Conservation (phyloP, 164 flowering plant species). For the Macadamia tetraphylla region DNA sequence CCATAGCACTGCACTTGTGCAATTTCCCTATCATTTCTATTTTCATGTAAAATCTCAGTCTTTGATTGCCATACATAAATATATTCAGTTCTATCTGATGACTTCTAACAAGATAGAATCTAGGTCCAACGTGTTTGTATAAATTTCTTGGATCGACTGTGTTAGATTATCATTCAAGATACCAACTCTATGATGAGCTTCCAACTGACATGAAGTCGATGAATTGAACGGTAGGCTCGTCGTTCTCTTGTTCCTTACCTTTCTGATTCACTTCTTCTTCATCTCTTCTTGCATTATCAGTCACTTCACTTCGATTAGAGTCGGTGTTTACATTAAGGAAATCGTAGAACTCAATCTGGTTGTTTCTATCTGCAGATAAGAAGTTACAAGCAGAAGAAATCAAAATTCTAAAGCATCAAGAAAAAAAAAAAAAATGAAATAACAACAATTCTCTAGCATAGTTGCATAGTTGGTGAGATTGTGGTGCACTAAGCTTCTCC, state of each 20-base stretch:
- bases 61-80: neutral
- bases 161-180: neutral
- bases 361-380: conserved; percentile 30
- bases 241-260: conserved; percentile 7
- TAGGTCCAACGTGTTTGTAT: conserved; percentile 4
- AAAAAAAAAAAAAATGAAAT: neutral
- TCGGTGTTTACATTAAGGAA: conserved; percentile 61
- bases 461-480: too few relatives aligned
- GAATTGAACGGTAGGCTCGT: conserved; percentile 24
- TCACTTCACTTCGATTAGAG: conserved; percentile 47
- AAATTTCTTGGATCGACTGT: neutral
- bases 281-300: conserved; percentile 31
- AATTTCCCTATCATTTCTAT: too few relatives aligned
- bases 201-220: conserved; percentile 56
- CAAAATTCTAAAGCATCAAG: neutral
- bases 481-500: too few relatives aligned
- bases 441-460: too few relatives aligned
- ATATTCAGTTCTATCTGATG: neutral
- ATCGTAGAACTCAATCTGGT: conserved; percentile 50
- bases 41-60: neutral
- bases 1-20: too few relatives aligned
- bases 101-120: neutral
- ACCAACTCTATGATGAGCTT: conserved; percentile 11
- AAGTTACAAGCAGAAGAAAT: neutral
- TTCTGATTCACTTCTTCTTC: conserved; percentile 54